Percentiles rank a stretch among this genome's conserved stretches.
Evolutionary conservation across 257 asterid genomes (phyloP).

Genomic region (Lithospermum erythrorhizon): DNA sequence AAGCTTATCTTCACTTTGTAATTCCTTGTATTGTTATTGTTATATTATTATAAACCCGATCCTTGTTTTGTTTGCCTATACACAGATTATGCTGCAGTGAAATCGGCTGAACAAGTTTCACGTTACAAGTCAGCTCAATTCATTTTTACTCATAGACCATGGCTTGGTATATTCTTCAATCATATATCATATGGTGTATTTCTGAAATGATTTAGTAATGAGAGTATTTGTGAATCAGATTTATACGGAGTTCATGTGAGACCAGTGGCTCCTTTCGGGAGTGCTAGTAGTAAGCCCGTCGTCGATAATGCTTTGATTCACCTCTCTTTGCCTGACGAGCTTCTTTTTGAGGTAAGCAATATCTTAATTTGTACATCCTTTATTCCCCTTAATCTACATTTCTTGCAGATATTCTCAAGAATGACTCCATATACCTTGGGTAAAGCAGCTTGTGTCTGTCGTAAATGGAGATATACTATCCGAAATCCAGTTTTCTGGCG

Average conservation of each 20-base stretch:
- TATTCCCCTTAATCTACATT: constrained; percentile 5
- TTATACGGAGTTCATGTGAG: constrained; percentile 85
- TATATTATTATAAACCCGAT: too few relatives aligned
- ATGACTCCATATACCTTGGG: constrained; percentile 75
- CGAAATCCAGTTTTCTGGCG: constrained; percentile 96
- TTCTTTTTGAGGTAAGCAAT: constrained; percentile 89
- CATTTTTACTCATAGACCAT: constrained; percentile 74
- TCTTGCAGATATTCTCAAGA: constrained; percentile 58
- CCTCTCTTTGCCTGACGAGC: constrained; percentile 78
- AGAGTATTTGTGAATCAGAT: constrained; percentile 35
- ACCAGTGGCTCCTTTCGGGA: constrained; percentile 73
- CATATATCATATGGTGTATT: too few relatives aligned
- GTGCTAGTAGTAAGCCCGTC: constrained; percentile 44
- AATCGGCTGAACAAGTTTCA: too few relatives aligned
- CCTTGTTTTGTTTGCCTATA: too few relatives aligned
- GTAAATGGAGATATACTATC: constrained; percentile 89
- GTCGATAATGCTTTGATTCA: constrained; percentile 69
- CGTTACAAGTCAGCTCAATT: constrained; percentile 61
- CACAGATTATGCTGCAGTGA: too few relatives aligned
- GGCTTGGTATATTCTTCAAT: constrained; percentile 59
- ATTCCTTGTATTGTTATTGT: too few relatives aligned
- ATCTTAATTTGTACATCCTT: too few relatives aligned
- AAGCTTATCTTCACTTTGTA: too few relatives aligned
- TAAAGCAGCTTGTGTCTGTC: constrained; percentile 88
- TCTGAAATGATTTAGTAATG: neutral